phyloP scores from a whole-genome alignment of 129 eudicot species.

The Pulicaria dysenterica region DNA sequence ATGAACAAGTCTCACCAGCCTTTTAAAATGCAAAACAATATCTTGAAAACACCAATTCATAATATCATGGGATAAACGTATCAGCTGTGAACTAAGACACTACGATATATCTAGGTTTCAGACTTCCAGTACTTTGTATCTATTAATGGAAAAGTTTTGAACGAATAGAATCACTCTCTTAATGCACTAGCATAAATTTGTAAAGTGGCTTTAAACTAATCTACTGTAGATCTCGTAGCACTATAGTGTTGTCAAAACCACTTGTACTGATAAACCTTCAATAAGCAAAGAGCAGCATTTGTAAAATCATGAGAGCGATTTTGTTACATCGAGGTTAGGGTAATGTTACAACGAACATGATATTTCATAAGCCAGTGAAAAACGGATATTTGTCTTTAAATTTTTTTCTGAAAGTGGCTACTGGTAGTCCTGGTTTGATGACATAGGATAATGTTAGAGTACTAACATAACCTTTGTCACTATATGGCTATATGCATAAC shows the following conservation, averaged over 20 bases:
- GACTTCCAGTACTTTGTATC: not conserved
- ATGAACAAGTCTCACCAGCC: not conserved
- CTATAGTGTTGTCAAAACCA: not conserved
- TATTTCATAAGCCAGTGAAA: not conserved
- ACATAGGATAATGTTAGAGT: too few species aligned
- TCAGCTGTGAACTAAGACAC: not conserved
- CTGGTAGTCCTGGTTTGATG: too few species aligned
- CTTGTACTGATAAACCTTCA: not conserved
- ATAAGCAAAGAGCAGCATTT: not conserved
- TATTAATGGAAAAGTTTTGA: not conserved
- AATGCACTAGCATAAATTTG: not conserved
- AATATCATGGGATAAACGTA: not conserved
- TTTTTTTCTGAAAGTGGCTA: too few species aligned
- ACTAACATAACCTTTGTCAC: too few species aligned
- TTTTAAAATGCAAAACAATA: not conserved
- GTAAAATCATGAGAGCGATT: not conserved
- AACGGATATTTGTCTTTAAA: not conserved
- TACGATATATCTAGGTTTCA: conserved; percentile 4
- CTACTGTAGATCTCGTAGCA: not conserved
- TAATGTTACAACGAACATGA: not conserved
- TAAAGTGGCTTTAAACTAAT: not conserved
- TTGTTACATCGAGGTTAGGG: not conserved
- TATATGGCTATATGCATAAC: too few species aligned
- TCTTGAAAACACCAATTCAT: not conserved
- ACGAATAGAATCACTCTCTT: not conserved